Evolutionary conservation across 176 grass and related monocot genomes (phyloP).

Genomic region (Dendrocalamus sinicus): DNA sequence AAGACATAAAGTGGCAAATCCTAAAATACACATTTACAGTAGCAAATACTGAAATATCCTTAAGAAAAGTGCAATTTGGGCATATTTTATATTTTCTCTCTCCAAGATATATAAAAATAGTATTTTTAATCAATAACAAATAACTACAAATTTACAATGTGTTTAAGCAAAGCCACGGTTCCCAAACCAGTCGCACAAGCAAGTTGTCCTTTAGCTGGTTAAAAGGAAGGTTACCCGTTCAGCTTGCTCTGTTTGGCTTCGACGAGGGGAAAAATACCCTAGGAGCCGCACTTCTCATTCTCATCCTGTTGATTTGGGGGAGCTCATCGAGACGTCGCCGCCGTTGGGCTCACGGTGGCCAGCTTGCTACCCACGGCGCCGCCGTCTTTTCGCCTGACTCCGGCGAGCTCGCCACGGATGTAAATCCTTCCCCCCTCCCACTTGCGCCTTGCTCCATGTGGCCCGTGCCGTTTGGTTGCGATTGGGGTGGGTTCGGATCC

Average conservation of each 20-base stretch:
- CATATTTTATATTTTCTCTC: too few relatives aligned
- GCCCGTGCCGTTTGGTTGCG: background rate
- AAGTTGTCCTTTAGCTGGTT: too few relatives aligned
- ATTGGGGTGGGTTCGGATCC: constrained; percentile 19
- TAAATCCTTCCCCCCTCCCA: background rate
- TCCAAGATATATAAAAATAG: too few relatives aligned
- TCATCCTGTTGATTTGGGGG: background rate
- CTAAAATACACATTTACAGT: too few relatives aligned
- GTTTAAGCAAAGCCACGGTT: too few relatives aligned
- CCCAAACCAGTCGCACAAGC: too few relatives aligned
- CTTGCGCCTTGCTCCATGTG: background rate
- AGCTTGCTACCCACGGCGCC: background rate
- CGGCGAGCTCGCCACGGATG: constrained; percentile 5
- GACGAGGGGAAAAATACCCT: background rate
- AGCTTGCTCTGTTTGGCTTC: background rate
- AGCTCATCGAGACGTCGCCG: background rate
- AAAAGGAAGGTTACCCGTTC: too few relatives aligned
- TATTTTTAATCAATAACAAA: too few relatives aligned
- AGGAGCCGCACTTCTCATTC: background rate
- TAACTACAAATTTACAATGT: too few relatives aligned
- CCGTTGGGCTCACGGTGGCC: constrained; percentile 5
- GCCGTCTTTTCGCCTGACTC: background rate
- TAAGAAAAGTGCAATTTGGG: too few relatives aligned
- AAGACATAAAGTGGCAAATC: too few relatives aligned
- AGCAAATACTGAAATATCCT: too few relatives aligned